Conservation (phyloP, 1,284 basidiomycete species). For the Tausonia pullulans region DNA sequence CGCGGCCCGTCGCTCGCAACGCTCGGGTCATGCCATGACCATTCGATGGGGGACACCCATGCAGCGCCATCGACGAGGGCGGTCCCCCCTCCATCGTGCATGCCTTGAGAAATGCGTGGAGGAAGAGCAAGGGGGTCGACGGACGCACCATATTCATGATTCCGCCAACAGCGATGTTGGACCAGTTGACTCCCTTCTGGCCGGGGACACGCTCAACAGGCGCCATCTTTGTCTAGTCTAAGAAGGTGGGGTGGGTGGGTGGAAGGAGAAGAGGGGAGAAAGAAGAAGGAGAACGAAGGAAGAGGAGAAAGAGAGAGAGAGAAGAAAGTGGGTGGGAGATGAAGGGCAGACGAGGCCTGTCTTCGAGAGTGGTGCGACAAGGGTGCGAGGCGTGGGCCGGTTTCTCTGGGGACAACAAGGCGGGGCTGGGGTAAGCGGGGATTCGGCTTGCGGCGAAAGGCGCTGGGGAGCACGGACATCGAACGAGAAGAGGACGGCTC, state of each 20-base stretch:
- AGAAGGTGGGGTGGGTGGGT: not conserved
- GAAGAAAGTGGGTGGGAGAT: not conserved
- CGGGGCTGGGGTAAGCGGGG: not conserved
- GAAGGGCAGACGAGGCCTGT: not conserved
- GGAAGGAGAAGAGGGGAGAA: not conserved
- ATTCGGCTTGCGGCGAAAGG: no score
- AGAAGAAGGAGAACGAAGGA: not conserved
- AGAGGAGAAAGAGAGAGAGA: not conserved
- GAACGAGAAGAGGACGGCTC: no score
- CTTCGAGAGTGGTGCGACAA: not conserved
- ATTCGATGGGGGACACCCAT: no score
- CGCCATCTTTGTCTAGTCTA: constrained; percentile 34
- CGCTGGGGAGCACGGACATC: no score
- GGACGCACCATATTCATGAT: constrained; percentile 78
- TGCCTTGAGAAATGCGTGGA: no score
- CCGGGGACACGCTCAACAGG: constrained; percentile 57
- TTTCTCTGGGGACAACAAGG: not conserved
- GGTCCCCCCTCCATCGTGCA: no score
- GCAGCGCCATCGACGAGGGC: no score
- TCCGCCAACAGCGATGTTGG: constrained; percentile 94
- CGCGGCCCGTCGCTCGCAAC: no score
- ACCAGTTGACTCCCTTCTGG: constrained; percentile 93
- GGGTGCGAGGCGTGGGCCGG: not conserved
- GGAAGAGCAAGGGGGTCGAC: constrained; percentile 3
- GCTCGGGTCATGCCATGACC: no score